phyloP scores from a whole-genome alignment of 2,329 filamentous ascomycete species.

The Calonectria ilicicola region DNA sequence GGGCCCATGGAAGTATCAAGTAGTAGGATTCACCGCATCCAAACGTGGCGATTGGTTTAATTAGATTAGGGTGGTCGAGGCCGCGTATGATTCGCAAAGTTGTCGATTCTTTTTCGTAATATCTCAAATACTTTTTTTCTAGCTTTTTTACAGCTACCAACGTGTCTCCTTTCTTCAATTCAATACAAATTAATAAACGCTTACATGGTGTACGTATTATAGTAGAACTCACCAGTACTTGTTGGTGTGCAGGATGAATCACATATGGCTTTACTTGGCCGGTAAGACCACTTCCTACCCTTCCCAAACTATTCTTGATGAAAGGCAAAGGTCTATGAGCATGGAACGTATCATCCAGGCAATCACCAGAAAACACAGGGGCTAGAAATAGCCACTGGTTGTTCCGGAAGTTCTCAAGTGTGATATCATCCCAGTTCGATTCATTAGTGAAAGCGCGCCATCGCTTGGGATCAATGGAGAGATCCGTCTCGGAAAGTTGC shows the following conservation, averaged over 20 bases:
- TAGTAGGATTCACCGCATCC: background rate
- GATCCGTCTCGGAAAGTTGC: background rate
- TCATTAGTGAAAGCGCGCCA: background rate
- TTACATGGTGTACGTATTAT: too few relatives aligned
- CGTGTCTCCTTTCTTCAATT: background rate
- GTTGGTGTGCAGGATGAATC: background rate
- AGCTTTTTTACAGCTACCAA: background rate
- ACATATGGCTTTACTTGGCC: background rate
- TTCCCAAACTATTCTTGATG: background rate
- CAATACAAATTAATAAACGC: rapidly evolving
- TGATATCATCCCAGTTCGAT: background rate
- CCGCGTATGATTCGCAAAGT: background rate
- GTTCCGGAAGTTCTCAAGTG: background rate
- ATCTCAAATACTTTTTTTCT: background rate
- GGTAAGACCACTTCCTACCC: background rate
- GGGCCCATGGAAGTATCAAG: background rate
- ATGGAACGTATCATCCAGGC: background rate
- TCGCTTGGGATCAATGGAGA: background rate
- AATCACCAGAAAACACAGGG: background rate
- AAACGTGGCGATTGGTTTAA: background rate
- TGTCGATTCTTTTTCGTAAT: background rate
- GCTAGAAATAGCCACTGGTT: background rate
- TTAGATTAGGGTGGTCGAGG: background rate
- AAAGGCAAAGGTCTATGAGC: background rate
- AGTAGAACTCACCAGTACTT: background rate